A percentile compares a stretch with the other conserved stretches of the same genome.
Evolutionary conservation across 78 protist genomes (phyloP).

Genomic region (Polysphondylium violaceum): DNA sequence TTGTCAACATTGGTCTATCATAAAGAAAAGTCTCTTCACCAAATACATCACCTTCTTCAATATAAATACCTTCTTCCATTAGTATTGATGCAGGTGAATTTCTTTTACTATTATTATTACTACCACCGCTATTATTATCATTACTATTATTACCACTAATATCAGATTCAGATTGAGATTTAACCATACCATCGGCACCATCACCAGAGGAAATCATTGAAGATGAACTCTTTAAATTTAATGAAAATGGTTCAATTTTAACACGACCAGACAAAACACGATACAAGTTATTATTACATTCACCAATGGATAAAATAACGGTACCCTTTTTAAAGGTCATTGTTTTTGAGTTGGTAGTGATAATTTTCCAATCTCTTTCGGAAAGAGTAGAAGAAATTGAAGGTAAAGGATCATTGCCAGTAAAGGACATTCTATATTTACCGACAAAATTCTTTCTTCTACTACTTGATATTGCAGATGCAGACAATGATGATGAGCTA

Average conservation of each 20-base stretch:
- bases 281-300: slow-evolving; percentile 52
- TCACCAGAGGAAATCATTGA: not conserved
- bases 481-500: not conserved
- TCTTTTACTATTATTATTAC: not conserved
- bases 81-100: not conserved
- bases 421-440: slow-evolving; percentile 68
- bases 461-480: slow-evolving; percentile 9
- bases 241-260: slow-evolving; percentile 17
- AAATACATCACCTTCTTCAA: slow-evolving; percentile 57
- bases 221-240: too few relatives aligned
- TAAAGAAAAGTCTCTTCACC: slow-evolving; percentile 67
- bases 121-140: not conserved
- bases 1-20: slow-evolving; percentile 45
- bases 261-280: slow-evolving; percentile 65
- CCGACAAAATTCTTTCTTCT: slow-evolving; percentile 53
- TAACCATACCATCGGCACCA: too few relatives aligned
- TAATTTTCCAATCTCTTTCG: slow-evolving; percentile 73
- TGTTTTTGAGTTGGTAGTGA: slow-evolving; percentile 46
- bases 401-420: slow-evolving; percentile 78
- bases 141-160: too few relatives aligned
- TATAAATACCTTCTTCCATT: slow-evolving; percentile 27
- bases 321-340: slow-evolving; percentile 12
- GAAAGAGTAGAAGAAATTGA: slow-evolving; percentile 22
- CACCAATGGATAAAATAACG: slow-evolving; percentile 14
- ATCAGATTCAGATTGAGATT: too few relatives aligned